Percentiles rank a stretch among this genome's conserved stretches.
Conservation (phyloP, 108 stramenopile species). For the Fistulifera pelliculosa region DNA sequence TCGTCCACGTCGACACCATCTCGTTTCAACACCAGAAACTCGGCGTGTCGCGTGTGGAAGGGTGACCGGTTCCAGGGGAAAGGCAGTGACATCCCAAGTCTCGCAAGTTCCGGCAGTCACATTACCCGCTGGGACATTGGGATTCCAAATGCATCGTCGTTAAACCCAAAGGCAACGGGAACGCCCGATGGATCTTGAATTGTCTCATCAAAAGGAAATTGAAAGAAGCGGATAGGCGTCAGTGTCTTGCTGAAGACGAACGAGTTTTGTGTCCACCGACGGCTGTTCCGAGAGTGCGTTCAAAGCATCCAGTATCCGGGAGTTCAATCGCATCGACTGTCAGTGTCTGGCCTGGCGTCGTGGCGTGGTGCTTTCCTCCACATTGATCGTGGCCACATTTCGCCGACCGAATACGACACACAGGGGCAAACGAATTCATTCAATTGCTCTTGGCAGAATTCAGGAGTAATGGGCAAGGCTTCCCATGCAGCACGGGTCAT, state of each 20-base stretch:
- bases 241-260: background rate
- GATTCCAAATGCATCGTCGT: background rate
- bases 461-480: background rate
- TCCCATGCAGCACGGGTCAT: conserved; percentile 1
- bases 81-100: background rate
- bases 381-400: conserved; percentile 4
- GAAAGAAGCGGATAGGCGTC: background rate
- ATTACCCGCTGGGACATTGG: background rate
- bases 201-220: too few species aligned
- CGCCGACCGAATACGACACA: conserved; percentile 9
- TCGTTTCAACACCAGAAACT: conserved; percentile 2
- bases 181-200: too few species aligned
- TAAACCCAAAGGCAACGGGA: too few species aligned
- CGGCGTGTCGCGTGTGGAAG: conserved; percentile 7
- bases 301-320: too few species aligned
- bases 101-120: conserved; percentile 7
- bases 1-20: conserved; percentile 7
- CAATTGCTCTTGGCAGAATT: conserved; percentile 5
- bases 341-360: background rate
- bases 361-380: conserved; percentile 2
- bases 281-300: too few species aligned
- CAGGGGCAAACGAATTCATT: background rate
- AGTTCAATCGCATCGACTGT: background rate
- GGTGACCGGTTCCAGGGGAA: background rate
- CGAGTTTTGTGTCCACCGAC: conserved; percentile 1